Conservation (phyloP, 75 land plant genomes). For the Sequoia sempervirens region DNA sequence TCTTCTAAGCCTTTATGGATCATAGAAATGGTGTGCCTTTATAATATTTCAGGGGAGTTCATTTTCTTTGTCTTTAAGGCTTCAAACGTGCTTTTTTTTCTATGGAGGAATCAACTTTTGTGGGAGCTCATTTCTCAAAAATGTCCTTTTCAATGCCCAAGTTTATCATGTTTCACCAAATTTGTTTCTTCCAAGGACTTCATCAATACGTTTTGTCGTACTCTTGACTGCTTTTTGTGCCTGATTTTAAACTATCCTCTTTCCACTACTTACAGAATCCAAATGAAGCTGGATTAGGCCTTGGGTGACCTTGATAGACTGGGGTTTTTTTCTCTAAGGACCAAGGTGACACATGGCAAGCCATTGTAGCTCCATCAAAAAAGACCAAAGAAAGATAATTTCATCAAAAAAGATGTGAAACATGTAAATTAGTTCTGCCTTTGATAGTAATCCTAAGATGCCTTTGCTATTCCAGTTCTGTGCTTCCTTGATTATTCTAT, state of each 20-base stretch:
- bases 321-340: background rate
- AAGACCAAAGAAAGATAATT: background rate
- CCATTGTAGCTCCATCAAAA: background rate
- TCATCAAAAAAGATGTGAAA: background rate
- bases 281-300: background rate
- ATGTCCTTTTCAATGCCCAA: background rate
- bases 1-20: background rate
- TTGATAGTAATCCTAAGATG: background rate
- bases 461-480: background rate
- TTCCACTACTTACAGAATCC: background rate
- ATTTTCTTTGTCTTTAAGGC: background rate
- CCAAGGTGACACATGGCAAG: background rate
- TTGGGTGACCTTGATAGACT: background rate
- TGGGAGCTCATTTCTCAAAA: background rate
- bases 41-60: background rate
- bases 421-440: background rate
- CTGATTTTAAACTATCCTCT: background rate
- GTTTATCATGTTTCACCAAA: background rate
- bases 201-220: background rate
- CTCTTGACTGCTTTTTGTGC: background rate
- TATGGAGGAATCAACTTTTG: background rate
- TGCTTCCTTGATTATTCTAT: conserved; percentile 18
- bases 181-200: background rate
- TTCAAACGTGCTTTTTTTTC: background rate
- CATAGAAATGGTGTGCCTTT: background rate